Base-by-base conservation (phyloP, 1,284 basidiomycete genomes). In the Cutaneotrichosporon cavernicola region DNA sequence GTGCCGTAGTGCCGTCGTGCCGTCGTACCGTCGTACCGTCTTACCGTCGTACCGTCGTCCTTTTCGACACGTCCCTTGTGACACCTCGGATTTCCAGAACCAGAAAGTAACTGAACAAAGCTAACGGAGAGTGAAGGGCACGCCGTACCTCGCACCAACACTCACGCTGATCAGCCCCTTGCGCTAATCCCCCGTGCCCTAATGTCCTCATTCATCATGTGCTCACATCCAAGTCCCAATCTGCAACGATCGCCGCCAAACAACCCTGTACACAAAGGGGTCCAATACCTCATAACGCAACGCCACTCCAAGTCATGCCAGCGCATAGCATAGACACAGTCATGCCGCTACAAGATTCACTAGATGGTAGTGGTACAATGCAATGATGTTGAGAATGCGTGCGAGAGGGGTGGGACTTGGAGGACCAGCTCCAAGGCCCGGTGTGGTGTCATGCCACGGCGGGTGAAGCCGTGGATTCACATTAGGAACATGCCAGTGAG, bases 321-420 rank as follows among this genome's bases (percentile, higher is more conserved):
- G 36, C 32, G 55, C 26, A 43, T 56, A 43, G 55, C 55, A 56
- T 56, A 38, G 55, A 56, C 55, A 38, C 55, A 53, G 55, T 56
- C 55, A 40, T 56, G 38, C 55, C 53, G 22, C 38, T 56, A 56
- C 55, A 56, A 56, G 38, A 56, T 26, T 36, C 21, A 55, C 55
- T 56, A 56, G 55, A 56, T 56, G 38, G 36, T 56, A 56, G 38
- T 56, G 55, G 38, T 56, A 56, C 55, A 56, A 56, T 56, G 55
- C 55, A 56, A 56, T 38, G 55, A 36, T 46, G 38, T 31, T 11
- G 51, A 26, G 55, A 43, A 36, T 36, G 36, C 36, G 38, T 26
- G 38, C 18, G 55, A 56, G 36, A 56, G 11, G 34, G 36, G 34
- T 36, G 11, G 34, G 16, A n/a, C 6, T 31, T 9, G 38, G 55